These are phyloP conservation scores for Eimeria tenella DNA, from an alignment of 169 alveolate genomes.

Conservation along the genomic window DNA sequence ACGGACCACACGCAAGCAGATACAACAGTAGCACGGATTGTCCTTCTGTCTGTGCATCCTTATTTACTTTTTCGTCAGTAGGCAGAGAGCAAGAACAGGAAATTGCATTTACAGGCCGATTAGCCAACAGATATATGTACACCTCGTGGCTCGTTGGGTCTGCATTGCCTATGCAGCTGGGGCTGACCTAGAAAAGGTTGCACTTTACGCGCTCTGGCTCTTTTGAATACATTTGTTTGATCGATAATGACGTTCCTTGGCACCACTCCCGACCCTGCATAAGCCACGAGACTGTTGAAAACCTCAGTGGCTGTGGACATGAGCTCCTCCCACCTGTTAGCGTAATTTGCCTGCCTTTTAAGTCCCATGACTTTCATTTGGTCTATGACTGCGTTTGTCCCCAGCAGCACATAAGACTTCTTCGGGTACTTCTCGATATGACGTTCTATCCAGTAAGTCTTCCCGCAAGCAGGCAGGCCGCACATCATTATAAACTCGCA, in stretches of 20 bases:
- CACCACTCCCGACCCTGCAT: slow-evolving; percentile 45
- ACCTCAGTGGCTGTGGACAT: slow-evolving; percentile 72
- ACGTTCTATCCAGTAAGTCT: slow-evolving; percentile 72
- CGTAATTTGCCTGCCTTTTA: slow-evolving; percentile 58
- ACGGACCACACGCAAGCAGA: no score
- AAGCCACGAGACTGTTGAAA: slow-evolving; percentile 50
- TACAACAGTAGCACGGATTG: no score
- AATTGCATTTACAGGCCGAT: no score
- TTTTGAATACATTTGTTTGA: slow-evolving; percentile 67
- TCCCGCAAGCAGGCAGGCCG: slow-evolving; percentile 76
- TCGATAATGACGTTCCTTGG: slow-evolving; percentile 71
- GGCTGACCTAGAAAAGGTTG: slow-evolving; percentile 58
- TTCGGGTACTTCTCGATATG: slow-evolving; percentile 44
- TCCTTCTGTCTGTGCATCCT: no score
- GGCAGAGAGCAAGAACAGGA: no score
- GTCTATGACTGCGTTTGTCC: slow-evolving; percentile 73
- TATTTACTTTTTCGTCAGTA: no score
- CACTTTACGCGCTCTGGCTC: slow-evolving; percentile 63
- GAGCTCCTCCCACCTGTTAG: slow-evolving; percentile 69
- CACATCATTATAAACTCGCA: slow-evolving; percentile 73
- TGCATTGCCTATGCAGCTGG: neutral
- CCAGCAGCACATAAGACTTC: slow-evolving; percentile 63
- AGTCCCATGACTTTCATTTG: slow-evolving; percentile 76
- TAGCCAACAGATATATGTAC: no score
- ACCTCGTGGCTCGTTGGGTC: no score